A percentile compares a stretch with the other conserved stretches of the same genome.
Conservation (phyloP, 2,329 filamentous ascomycete genomes). For the Coleophoma crateriformis region DNA sequence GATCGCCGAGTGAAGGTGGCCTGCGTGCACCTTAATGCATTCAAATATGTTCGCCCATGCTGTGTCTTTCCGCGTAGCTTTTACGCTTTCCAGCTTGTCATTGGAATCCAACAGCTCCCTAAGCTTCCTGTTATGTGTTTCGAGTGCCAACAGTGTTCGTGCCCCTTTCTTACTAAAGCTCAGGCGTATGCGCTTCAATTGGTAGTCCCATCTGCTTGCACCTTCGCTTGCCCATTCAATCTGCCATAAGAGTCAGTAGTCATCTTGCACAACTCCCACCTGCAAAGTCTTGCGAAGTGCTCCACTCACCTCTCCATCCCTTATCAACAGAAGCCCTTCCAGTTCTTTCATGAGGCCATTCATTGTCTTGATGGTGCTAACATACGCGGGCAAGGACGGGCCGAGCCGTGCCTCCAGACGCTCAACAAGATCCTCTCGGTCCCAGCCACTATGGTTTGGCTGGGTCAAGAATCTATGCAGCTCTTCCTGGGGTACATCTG, state of each 20-base stretch:
- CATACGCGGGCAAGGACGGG: slow-evolving; percentile 9
- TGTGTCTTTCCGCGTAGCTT: slow-evolving; percentile 12
- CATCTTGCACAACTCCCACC: not conserved
- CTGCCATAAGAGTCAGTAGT: slow-evolving; percentile 5
- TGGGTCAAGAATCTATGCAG: slow-evolving; percentile 11
- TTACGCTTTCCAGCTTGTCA: slow-evolving; percentile 11
- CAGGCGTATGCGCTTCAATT: slow-evolving; percentile 15
- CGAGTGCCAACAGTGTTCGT: slow-evolving; percentile 9
- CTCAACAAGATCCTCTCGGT: slow-evolving; percentile 7
- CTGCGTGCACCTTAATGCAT: slow-evolving; percentile 16
- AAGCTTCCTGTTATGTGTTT: slow-evolving; percentile 15
- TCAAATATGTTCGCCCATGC: slow-evolving; percentile 15
- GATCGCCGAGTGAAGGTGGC: slow-evolving; percentile 14
- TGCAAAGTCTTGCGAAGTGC: too few relatives aligned
- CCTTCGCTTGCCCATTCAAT: slow-evolving; percentile 17
- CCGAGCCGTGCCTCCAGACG: slow-evolving; percentile 11
- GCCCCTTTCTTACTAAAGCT: slow-evolving; percentile 17
- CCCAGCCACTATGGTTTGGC: slow-evolving; percentile 14
- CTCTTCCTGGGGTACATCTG: slow-evolving; percentile 13
- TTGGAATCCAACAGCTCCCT: slow-evolving; percentile 11
- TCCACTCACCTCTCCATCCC: slow-evolving; percentile 15
- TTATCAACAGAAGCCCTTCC: slow-evolving; percentile 12
- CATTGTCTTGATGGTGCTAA: slow-evolving; percentile 14
- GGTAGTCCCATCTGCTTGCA: slow-evolving; percentile 16
- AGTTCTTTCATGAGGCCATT: slow-evolving; percentile 11